Evolutionary conservation across 805 yeast species (phyloP).

Genomic region (Saccharomycopsis sp.): DNA sequence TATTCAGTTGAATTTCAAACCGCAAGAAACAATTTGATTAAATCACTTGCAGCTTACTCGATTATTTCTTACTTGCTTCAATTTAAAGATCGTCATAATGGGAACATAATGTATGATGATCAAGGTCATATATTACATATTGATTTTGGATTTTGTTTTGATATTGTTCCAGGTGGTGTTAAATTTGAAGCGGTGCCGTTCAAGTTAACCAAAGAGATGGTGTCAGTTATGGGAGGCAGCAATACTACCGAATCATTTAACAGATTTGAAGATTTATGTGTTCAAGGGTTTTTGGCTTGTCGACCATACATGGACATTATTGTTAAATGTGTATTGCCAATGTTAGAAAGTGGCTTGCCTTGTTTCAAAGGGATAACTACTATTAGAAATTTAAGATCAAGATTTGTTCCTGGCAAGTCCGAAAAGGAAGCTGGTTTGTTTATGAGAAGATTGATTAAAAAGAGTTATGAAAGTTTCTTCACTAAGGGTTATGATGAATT

Average conservation of each 20-base stretch:
- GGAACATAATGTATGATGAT: conserved; percentile 93
- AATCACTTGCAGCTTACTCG: conserved; percentile 91
- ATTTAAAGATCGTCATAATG: conserved; percentile 96
- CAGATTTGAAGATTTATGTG: conserved; percentile 94
- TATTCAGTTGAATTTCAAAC: conserved; percentile 80
- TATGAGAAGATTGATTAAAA: conserved; percentile 68
- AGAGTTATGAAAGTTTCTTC: conserved; percentile 78
- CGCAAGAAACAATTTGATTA: conserved; percentile 88
- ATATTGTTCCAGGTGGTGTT: conserved; percentile 98
- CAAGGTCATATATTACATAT: conserved; percentile 93
- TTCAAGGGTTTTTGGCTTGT: conserved; percentile 83
- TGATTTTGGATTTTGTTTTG: conserved; percentile 98
- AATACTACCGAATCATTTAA: conserved; percentile 75
- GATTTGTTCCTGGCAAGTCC: conserved; percentile 75
- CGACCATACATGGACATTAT: conserved; percentile 85
- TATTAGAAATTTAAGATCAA: conserved; percentile 61
- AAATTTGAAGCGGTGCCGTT: conserved; percentile 98
- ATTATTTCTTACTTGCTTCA: conserved; percentile 85
- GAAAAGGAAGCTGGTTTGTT: conserved; percentile 80
- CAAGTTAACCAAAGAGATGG: conserved; percentile 94
- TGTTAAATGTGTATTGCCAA: conserved; percentile 78
- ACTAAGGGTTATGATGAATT: conserved; percentile 97
- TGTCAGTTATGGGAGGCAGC: conserved; percentile 90
- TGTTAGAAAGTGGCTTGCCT: conserved; percentile 93
- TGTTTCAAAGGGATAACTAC: conserved; percentile 85